These are phyloP conservation scores for Gaultheria prostrata DNA, from an alignment of 148 eudicot genomes.

Conservation along the genomic window DNA sequence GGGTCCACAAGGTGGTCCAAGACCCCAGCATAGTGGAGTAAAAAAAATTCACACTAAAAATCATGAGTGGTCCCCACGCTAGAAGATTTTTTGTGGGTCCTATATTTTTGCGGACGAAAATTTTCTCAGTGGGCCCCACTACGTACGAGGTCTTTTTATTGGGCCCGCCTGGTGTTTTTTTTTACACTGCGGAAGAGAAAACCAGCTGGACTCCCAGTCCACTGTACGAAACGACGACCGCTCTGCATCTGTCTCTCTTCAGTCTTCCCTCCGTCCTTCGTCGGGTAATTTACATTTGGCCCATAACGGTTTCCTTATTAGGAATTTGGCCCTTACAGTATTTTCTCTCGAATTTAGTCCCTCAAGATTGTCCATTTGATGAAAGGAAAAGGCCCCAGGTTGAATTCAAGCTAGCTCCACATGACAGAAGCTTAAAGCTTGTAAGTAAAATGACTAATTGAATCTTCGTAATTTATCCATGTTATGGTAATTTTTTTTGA, in stretches of 20 bases:
- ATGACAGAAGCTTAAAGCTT: background rate
- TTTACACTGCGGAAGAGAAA: background rate
- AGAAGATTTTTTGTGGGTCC: background rate
- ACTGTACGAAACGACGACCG: too few species aligned
- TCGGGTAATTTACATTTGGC: background rate
- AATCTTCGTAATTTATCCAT: too few species aligned
- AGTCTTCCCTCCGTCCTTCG: background rate
- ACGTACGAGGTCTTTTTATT: background rate
- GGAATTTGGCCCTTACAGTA: background rate
- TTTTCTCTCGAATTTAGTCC: too few species aligned
- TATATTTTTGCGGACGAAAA: background rate
- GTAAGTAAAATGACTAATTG: too few species aligned
- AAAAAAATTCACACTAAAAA: too few species aligned
- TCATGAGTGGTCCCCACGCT: conserved; percentile 3
- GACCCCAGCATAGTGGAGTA: too few species aligned
- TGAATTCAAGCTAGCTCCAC: background rate
- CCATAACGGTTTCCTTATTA: background rate
- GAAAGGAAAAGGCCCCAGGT: too few species aligned
- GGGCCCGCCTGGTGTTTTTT: background rate
- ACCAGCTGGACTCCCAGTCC: too few species aligned
- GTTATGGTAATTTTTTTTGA: too few species aligned
- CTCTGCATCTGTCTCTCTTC: too few species aligned
- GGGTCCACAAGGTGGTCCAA: background rate
- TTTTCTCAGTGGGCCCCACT: background rate
- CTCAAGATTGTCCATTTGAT: too few species aligned